Conservation (phyloP, 768 basidiomycete species). For the Podaxis rugospora region DNA sequence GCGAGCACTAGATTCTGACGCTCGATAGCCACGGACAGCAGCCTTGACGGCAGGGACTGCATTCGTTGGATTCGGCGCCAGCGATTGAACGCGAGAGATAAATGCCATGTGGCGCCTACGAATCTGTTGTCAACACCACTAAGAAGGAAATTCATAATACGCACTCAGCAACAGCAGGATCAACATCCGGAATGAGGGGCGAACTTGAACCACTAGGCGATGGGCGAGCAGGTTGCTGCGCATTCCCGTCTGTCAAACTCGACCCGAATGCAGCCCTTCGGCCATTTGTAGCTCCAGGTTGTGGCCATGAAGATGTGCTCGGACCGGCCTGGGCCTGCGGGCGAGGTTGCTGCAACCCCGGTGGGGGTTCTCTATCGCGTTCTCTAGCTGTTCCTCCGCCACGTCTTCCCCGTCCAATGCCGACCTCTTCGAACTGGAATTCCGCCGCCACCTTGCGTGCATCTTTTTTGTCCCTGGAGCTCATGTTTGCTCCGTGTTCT, state of each 20-base stretch:
- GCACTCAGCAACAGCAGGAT: slow-evolving; percentile 53
- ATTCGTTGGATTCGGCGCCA: slow-evolving; percentile 53
- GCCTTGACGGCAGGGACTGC: slow-evolving; percentile 64
- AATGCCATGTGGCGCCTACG: slow-evolving; percentile 65
- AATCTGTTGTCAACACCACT: not conserved
- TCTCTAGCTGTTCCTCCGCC: slow-evolving; percentile 36
- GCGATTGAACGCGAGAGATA: slow-evolving; percentile 52
- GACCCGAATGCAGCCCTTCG: slow-evolving; percentile 64
- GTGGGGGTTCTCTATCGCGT: slow-evolving; percentile 50
- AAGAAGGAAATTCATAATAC: slow-evolving; percentile 17
- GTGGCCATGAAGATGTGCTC: not conserved
- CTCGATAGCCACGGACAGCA: slow-evolving; percentile 73
- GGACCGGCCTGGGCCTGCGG: not conserved
- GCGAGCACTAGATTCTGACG: slow-evolving; percentile 71
- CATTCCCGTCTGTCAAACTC: slow-evolving; percentile 38
- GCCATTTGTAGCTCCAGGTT: slow-evolving; percentile 27
- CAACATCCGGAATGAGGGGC: slow-evolving; percentile 33
- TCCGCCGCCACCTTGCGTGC: slow-evolving; percentile 67
- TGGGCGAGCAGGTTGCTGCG: slow-evolving; percentile 18
- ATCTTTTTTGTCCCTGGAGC: slow-evolving; percentile 62
- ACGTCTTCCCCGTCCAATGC: slow-evolving; percentile 28
- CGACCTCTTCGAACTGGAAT: slow-evolving; percentile 55
- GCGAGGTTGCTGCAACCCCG: slow-evolving; percentile 26
- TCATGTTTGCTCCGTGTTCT: slow-evolving; percentile 74
- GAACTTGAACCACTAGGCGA: slow-evolving; percentile 32